A percentile compares a stretch with the other conserved stretches of the same genome.
Conservation (phyloP, 2,329 filamentous ascomycete species). For the Alternaria arbusti region DNA sequence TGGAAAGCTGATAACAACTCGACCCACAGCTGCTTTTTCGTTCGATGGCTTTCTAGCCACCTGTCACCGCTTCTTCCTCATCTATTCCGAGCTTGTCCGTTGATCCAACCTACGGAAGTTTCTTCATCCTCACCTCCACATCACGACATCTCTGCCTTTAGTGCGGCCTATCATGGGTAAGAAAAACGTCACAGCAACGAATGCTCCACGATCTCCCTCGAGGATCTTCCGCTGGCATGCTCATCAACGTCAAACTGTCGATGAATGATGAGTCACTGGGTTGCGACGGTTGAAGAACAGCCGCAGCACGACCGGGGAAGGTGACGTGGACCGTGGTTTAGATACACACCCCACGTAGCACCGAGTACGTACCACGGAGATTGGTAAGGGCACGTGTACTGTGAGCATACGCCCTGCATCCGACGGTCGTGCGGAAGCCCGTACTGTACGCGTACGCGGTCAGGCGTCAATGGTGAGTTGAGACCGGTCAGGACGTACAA, state of each 20-base stretch:
- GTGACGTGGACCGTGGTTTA: slow-evolving; percentile 12
- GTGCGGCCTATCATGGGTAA: neutral
- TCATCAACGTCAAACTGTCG: neutral
- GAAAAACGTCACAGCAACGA: neutral
- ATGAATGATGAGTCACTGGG: neutral
- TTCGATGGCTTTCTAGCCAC: neutral
- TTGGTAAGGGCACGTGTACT: slow-evolving; percentile 4
- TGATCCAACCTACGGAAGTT: neutral
- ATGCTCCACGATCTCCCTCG: neutral
- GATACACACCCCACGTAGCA: slow-evolving; percentile 10
- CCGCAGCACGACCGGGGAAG: slow-evolving; percentile 16
- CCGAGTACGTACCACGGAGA: slow-evolving; percentile 3
- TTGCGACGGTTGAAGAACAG: slow-evolving; percentile 2
- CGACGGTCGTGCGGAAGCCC: neutral
- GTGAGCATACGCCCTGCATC: neutral
- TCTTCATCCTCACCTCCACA: neutral
- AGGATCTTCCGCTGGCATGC: neutral
- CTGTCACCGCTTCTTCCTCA: neutral
- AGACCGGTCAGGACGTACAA: neutral
- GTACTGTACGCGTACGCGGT: neutral
- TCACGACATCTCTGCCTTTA: neutral
- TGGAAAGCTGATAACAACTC: neutral
- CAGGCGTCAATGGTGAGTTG: neutral
- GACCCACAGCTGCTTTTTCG: neutral
- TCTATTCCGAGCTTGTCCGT: neutral